Base-by-base conservation (phyloP, 2,329 filamentous ascomycete genomes). In the Venturia nashicola region DNA sequence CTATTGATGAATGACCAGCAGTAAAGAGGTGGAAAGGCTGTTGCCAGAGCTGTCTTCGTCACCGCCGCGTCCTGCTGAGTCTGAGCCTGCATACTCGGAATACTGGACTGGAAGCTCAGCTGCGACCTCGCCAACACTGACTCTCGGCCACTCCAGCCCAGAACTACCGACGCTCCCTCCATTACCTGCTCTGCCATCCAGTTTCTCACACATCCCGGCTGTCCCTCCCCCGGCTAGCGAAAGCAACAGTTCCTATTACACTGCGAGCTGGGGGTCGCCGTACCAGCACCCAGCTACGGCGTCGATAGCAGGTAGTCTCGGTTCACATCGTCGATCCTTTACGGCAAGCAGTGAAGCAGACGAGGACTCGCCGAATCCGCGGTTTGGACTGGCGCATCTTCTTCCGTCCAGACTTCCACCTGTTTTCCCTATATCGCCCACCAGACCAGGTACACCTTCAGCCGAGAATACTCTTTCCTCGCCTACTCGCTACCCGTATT, bases 191-290 rank as follows among this genome's bases (percentile, higher is more conserved):
- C 70, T 73, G 20, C 71, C 73, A 44, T 72, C 70, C 61, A 70
- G 69, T 64, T 51, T 68, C 57, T 72, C 71, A 60, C 70, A 70
- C 48, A 74, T 73, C 8, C 74, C 74, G 12, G 72, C 73, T 48
- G 74, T 71, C 7, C 65, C 70, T 70, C 32, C 69, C 70, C 42
- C 70, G 72, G 69, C 71, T 71, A 32, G 68, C 69, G 68, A 76
- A 76, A 55, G 79, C 80, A 80, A 78, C 65, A 79, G 77, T 67
- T 73, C 79, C 59, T 84, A 83, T 72, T 84, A 84, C 71, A 94
- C 90, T 59, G 88, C 91, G 60, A 92, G 88, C 73, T 96, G 92
- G 91, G 92, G 92, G 64, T 96, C 91, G 63, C 92, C 92, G 27
- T 96, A 96, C 76, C 86, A 89, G 64, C 82, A 82, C 66, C 82